Percentiles rank a stretch among this genome's conserved stretches.
These are phyloP conservation scores for Rhodomyrtus tomentosa DNA, from an alignment of 345 rosid species.

Conservation along the genomic window DNA sequence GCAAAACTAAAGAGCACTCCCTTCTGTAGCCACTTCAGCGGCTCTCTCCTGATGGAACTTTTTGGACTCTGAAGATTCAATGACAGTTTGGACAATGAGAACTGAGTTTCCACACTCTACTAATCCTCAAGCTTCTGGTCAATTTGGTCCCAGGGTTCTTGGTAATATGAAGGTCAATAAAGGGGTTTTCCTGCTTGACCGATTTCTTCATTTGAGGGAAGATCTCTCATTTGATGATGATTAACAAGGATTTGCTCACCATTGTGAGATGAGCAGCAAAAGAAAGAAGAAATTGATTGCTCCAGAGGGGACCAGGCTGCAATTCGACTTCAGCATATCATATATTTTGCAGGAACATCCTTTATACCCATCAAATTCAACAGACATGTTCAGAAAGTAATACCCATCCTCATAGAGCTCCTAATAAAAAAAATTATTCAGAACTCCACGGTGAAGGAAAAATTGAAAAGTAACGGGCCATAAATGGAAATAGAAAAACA, in stretches of 20 bases:
- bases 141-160: not conserved
- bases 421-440: not conserved
- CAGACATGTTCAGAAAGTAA: not conserved
- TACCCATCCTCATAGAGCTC: not conserved
- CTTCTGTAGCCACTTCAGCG: not conserved
- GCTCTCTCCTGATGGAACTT: not conserved
- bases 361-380: not conserved
- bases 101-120: not conserved
- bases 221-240: not conserved
- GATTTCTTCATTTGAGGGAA: not conserved
- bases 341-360: not conserved
- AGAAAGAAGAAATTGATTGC: not conserved
- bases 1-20: not conserved
- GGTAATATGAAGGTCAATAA: not conserved
- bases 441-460: not conserved
- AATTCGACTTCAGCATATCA: not conserved
- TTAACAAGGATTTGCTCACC: not conserved
- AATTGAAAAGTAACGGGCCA: not conserved
- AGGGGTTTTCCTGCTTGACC: not conserved
- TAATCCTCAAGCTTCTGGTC: not conserved
- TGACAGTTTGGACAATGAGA: not conserved
- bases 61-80: not conserved
- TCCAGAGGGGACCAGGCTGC: not conserved
- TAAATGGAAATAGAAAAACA: not conserved
- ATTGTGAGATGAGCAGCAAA: not conserved